Percentiles rank a stretch among this genome's conserved stretches.
Evolutionary conservation across 371 early-diverging fungal genomes (phyloP).

Genomic region (Nosema muscidifuracis): DNA sequence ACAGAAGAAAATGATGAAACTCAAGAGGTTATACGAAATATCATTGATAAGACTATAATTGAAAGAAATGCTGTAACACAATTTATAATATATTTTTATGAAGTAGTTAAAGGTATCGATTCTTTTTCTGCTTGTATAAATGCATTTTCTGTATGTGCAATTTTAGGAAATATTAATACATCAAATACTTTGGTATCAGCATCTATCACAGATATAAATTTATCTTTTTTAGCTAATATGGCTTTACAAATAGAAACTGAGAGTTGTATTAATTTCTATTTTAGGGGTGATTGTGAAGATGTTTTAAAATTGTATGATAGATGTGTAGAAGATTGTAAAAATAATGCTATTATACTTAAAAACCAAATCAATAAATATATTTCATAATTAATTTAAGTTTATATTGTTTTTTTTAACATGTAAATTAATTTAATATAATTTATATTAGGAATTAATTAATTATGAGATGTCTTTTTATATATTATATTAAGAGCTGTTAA

Average conservation of each 20-base stretch:
- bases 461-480: too few species aligned
- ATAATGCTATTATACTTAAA: not conserved
- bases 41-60: not conserved
- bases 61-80: not conserved
- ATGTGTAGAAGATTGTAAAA: not conserved
- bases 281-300: too few species aligned
- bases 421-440: too few species aligned
- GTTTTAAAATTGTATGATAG: too few species aligned
- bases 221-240: too few species aligned
- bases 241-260: too few species aligned
- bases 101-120: not conserved
- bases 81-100: slow-evolving; percentile 1
- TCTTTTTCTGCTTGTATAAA: slow-evolving; percentile 13
- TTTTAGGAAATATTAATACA: not conserved
- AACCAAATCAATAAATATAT: too few species aligned
- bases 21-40: not conserved
- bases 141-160: slow-evolving; percentile 7
- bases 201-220: not conserved
- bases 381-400: too few species aligned
- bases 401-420: too few species aligned
- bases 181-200: not conserved
- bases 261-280: too few species aligned
- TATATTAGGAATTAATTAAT: too few species aligned
- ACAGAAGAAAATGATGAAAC: not conserved
- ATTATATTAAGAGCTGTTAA: not conserved